These are phyloP conservation scores for Penicillium cataractarum DNA, from an alignment of 495 filamentous ascomycete genomes.

Conservation along the genomic window DNA sequence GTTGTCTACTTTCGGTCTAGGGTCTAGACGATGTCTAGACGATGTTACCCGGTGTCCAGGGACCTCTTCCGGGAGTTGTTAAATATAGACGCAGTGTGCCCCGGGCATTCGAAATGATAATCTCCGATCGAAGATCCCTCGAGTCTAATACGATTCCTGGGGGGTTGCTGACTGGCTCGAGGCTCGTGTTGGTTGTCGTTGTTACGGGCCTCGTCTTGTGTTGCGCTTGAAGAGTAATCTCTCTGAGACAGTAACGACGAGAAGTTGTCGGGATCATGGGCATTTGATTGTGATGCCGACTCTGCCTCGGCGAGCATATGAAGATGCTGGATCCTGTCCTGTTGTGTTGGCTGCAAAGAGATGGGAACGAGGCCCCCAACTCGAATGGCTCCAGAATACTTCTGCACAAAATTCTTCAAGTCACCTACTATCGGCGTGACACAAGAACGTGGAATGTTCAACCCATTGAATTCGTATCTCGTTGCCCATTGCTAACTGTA, in stretches of 20 bases:
- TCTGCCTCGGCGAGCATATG: slow-evolving; percentile 4
- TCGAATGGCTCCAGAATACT: too few species aligned
- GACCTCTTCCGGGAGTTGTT: background rate
- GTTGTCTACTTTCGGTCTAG: slow-evolving; percentile 3
- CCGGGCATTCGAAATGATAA: slow-evolving; percentile 2
- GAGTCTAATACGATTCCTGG: background rate
- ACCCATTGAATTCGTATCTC: background rate
- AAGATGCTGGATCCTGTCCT: background rate
- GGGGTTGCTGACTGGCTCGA: background rate
- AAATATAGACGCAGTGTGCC: background rate
- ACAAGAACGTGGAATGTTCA: background rate
- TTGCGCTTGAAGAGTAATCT: background rate
- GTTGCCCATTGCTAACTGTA: background rate
- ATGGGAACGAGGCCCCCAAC: background rate
- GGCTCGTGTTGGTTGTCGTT: background rate
- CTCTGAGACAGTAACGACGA: background rate
- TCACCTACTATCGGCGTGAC: background rate
- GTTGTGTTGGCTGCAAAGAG: background rate
- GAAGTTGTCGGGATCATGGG: background rate
- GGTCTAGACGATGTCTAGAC: background rate
- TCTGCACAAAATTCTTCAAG: too few species aligned
- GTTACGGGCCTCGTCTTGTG: background rate
- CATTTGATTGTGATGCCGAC: background rate
- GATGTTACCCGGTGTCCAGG: too few species aligned
- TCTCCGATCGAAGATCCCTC: slow-evolving; percentile 9